Conservation (phyloP, 2,329 filamentous ascomycete genomes). For the Paecilomyces variotii region DNA sequence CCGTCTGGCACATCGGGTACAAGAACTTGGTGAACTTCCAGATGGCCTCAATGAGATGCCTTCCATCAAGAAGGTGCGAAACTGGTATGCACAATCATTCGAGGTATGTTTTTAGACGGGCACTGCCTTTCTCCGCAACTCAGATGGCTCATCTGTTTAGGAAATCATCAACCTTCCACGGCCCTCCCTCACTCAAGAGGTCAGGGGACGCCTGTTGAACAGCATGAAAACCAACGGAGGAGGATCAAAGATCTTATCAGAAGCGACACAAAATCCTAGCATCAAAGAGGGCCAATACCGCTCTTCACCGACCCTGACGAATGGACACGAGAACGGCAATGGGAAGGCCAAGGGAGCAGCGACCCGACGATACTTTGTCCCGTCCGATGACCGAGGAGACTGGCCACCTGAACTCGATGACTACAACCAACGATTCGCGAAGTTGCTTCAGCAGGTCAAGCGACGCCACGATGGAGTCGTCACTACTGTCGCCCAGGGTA, state of each 20-base stretch:
- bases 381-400: slow-evolving; percentile 76
- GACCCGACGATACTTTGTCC: slow-evolving; percentile 74
- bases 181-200: slow-evolving; percentile 65
- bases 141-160: slow-evolving; percentile 27
- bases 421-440: slow-evolving; percentile 86
- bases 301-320: slow-evolving; percentile 34
- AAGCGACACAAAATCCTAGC: slow-evolving; percentile 84
- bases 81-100: slow-evolving; percentile 99
- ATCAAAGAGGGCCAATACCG: slow-evolving; percentile 74
- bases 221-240: slow-evolving; percentile 45
- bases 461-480: slow-evolving; percentile 93
- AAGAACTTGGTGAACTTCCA: slow-evolving; percentile 83
- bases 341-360: slow-evolving; percentile 45
- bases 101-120: slow-evolving; percentile 57
- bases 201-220: slow-evolving; percentile 66
- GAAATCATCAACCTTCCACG: slow-evolving; percentile 85
- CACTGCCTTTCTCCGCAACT: slow-evolving; percentile 2
- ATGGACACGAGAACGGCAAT: slow-evolving; percentile 40
- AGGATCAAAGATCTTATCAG: slow-evolving; percentile 61
- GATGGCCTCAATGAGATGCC: slow-evolving; percentile 98
- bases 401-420: slow-evolving; percentile 93
- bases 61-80: slow-evolving; percentile 86
- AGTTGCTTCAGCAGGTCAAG: slow-evolving; percentile 89
- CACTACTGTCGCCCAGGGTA: slow-evolving; percentile 95
- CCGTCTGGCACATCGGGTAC: slow-evolving; percentile 87